phyloP scores from a whole-genome alignment of 2,329 filamentous ascomycete genomes.

The Colletotrichum limetticola region DNA sequence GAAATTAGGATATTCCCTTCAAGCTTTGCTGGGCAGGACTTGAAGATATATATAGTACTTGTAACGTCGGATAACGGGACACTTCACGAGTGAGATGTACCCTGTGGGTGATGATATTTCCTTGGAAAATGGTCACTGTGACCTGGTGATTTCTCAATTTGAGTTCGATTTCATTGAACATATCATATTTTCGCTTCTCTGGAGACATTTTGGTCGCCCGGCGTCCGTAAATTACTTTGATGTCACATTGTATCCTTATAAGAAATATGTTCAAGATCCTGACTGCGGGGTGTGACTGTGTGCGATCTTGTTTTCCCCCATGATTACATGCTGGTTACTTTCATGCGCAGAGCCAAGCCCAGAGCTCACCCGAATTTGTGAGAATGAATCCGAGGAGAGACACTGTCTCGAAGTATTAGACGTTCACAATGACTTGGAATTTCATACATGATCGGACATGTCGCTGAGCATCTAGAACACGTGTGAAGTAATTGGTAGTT shows the following conservation, averaged over 20 bases:
- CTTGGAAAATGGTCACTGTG: too few relatives aligned
- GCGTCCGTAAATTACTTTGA: too few relatives aligned
- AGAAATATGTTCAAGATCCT: background rate
- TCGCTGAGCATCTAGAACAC: background rate
- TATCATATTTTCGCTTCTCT: too few relatives aligned
- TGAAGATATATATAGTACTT: background rate
- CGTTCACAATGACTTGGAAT: background rate
- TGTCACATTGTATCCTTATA: too few relatives aligned
- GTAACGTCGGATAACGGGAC: too few relatives aligned
- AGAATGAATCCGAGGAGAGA: background rate
- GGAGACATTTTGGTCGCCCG: too few relatives aligned
- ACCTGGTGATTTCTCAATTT: too few relatives aligned
- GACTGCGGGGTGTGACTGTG: too few relatives aligned
- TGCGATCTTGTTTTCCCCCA: background rate
- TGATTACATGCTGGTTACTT: background rate
- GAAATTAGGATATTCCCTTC: background rate
- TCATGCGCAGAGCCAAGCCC: background rate
- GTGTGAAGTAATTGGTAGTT: background rate
- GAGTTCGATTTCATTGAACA: too few relatives aligned
- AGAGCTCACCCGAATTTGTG: background rate
- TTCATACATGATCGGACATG: background rate
- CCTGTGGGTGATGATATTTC: too few relatives aligned
- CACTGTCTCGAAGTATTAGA: background rate
- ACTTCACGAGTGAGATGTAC: too few relatives aligned
- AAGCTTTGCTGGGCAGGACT: background rate